Percentiles rank a stretch among this genome's conserved stretches.
Evolutionary conservation across 1,284 basidiomycete genomes (phyloP).

Genomic region (Chalciporus sp.): DNA sequence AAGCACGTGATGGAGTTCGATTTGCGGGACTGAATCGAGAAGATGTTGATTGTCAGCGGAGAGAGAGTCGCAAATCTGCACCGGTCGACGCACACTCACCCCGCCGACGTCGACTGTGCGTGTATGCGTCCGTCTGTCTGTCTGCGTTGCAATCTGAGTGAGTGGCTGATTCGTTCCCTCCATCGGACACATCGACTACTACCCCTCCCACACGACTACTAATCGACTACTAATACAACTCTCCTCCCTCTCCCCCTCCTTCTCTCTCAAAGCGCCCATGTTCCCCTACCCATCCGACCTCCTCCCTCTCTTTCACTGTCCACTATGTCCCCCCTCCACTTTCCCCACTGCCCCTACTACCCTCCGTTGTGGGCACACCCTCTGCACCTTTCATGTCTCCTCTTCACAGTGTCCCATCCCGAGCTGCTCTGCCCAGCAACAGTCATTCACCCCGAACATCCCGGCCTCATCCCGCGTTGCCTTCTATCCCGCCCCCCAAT

Average conservation of each 20-base stretch:
- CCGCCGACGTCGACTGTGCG: conserved; percentile 31
- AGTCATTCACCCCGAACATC: conserved; percentile 27
- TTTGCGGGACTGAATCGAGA: conserved; percentile 29
- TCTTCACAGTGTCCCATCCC: conserved; percentile 27
- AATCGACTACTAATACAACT: conserved; percentile 23
- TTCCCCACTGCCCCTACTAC: conserved; percentile 49
- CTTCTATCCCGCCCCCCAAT: conserved; percentile 32
- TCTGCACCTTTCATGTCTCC: conserved; percentile 40
- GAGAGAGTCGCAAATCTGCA: neutral
- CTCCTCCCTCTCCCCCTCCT: neutral
- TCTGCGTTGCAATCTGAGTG: conserved; percentile 15
- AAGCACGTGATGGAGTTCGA: conserved; percentile 31
- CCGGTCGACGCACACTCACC: conserved; percentile 7
- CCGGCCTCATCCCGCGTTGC: conserved; percentile 40
- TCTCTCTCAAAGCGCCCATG: conserved; percentile 14
- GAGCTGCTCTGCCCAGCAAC: conserved; percentile 18
- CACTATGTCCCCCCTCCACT: conserved; percentile 40
- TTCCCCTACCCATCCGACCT: conserved; percentile 24
- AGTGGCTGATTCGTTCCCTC: conserved; percentile 21
- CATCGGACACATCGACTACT: conserved; percentile 10
- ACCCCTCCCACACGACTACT: neutral
- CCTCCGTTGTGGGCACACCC: conserved; percentile 57
- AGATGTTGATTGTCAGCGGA: conserved; percentile 15
- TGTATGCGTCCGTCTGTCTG: conserved; percentile 14
- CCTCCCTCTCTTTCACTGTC: conserved; percentile 41